phyloP scores from a whole-genome alignment of 768 basidiomycete species.

The Leccinum aurantiacum region DNA sequence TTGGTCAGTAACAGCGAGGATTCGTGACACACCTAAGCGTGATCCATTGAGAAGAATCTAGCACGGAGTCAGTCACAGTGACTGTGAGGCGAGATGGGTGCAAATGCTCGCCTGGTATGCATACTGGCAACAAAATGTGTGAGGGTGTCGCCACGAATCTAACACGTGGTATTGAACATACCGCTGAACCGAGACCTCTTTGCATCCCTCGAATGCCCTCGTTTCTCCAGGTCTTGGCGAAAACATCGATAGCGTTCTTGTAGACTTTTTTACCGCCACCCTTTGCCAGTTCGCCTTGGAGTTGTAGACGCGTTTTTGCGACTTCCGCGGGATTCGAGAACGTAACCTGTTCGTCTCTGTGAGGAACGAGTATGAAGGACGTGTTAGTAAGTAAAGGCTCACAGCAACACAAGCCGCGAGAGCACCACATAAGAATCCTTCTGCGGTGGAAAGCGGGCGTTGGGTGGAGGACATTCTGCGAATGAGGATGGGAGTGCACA shows the following conservation, averaged over 20 bases:
- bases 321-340: conserved; percentile 73
- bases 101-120: conserved; percentile 73
- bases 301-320: conserved; percentile 92
- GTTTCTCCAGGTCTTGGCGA: conserved; percentile 83
- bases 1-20: conserved; percentile 1
- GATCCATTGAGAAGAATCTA: conserved; percentile 93
- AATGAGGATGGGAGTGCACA: neutral
- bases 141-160: conserved; percentile 6
- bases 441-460: conserved; percentile 58
- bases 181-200: conserved; percentile 87
- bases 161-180: conserved; percentile 36
- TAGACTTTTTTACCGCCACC: conserved; percentile 74
- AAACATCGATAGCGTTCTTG: conserved; percentile 83
- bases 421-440: conserved; percentile 88
- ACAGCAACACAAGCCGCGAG: conserved; percentile 92
- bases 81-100: neutral
- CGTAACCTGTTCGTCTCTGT: conserved; percentile 55
- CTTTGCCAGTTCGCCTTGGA: conserved; percentile 93
- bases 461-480: conserved; percentile 22
- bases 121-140: conserved; percentile 54
- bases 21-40: conserved; percentile 62
- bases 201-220: conserved; percentile 93
- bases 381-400: conserved; percentile 5
- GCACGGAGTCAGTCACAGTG: conserved; percentile 8
- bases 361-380: conserved; percentile 8